phyloP scores from a whole-genome alignment of 208 protist genomes.

The Trypanosoma congolense region DNA sequence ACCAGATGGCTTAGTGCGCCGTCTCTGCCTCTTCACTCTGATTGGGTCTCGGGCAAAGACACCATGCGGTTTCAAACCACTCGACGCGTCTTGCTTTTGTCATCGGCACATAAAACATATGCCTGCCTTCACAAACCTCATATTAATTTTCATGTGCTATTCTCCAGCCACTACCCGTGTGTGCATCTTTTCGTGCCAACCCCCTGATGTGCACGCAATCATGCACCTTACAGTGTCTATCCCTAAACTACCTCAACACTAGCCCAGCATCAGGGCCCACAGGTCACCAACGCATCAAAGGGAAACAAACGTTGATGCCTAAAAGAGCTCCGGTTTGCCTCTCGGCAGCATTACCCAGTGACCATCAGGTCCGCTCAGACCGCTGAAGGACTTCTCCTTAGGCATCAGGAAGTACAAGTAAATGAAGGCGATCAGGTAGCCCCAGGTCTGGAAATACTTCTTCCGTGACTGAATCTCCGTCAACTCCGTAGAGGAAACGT shows the following conservation, averaged over 20 bases:
- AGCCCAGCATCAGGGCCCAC: background rate
- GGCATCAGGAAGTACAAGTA: constrained; percentile 88
- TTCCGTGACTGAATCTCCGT: constrained; percentile 86
- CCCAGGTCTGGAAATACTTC: constrained; percentile 81
- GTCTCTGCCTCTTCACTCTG: no score
- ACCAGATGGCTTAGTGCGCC: no score
- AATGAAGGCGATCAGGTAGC: constrained; percentile 57
- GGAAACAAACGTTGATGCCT: no score
- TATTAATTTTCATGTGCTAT: no score
- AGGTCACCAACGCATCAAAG: background rate
- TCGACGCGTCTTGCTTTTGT: no score
- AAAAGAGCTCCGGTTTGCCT: constrained; percentile 84
- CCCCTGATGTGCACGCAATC: background rate
- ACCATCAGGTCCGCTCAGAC: constrained; percentile 77
- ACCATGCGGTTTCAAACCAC: no score
- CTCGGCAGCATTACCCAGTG: constrained; percentile 83
- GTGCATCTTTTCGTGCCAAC: no score
- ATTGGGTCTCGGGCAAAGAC: no score
- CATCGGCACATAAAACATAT: no score
- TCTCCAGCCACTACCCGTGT: no score
- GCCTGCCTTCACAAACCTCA: no score
- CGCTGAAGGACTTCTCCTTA: constrained; percentile 89
- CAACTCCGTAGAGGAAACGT: constrained; percentile 82
- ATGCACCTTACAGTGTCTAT: background rate
- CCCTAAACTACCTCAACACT: background rate